Percentiles rank a stretch among this genome's conserved stretches.
These are phyloP conservation scores for Cladosporium phlei DNA, from an alignment of 2,329 filamentous ascomycete species.

Conservation along the genomic window DNA sequence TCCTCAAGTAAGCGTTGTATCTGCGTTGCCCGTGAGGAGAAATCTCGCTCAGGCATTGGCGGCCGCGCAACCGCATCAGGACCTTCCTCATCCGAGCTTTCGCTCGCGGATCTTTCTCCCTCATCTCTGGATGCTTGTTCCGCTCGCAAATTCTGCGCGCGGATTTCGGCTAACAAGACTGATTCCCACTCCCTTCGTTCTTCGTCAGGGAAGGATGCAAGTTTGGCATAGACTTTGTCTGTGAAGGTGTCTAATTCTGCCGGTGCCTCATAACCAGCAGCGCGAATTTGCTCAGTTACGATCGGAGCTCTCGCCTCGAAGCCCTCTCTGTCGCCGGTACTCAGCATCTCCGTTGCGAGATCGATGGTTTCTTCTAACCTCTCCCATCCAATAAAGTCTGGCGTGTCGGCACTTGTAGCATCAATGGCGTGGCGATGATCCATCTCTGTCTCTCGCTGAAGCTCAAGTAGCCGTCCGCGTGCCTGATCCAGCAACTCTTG, in stretches of 20 bases:
- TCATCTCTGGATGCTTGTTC: background rate
- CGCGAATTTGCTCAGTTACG: constrained; percentile 21
- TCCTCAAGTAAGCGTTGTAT: constrained; percentile 47
- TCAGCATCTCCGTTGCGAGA: constrained; percentile 22
- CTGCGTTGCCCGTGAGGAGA: constrained; percentile 43
- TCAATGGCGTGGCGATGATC: constrained; percentile 16
- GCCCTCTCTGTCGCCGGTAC: constrained; percentile 11
- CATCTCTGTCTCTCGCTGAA: constrained; percentile 20
- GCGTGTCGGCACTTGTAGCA: constrained; percentile 16
- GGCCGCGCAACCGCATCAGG: background rate
- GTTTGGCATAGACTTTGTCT: constrained; percentile 22
- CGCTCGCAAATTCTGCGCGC: background rate
- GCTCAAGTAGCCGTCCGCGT: constrained; percentile 22
- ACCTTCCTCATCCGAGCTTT: background rate
- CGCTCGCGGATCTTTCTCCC: background rate
- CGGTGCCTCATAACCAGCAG: constrained; percentile 17
- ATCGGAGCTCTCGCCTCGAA: constrained; percentile 13
- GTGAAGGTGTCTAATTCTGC: constrained; percentile 19
- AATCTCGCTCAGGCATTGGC: constrained; percentile 41
- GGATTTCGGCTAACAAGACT: constrained; percentile 20
- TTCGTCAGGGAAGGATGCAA: constrained; percentile 19
- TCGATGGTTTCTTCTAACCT: constrained; percentile 24
- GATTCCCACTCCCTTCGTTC: constrained; percentile 25
- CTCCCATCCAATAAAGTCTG: constrained; percentile 24
- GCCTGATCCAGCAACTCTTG: constrained; percentile 27